Evolutionary conservation across 768 basidiomycete genomes (phyloP), one percentile per base, ranked within the genome.

Genomic region (Sporobolomyces roseus): DNA sequence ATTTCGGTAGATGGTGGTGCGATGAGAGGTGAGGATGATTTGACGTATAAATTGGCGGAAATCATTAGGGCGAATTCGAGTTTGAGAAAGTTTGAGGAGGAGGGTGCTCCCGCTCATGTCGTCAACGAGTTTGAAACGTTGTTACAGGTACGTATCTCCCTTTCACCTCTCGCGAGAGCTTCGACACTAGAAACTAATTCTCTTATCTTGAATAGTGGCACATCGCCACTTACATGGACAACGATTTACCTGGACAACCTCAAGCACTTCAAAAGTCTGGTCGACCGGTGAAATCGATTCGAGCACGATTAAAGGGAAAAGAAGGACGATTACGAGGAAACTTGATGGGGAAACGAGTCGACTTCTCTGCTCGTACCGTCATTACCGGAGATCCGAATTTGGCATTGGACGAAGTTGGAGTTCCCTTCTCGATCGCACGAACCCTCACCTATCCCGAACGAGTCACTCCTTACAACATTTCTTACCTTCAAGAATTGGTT

Each of bases 141-240:
- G 51, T 84, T 98, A 8, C 94, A 97, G 85, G 91, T 90, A 68
- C 62, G 84, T 41, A 9, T 41, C 38, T 41, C 38, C 38, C 38
- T 41, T 41, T 41, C 38, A 9, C 17, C 17, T 41, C 38, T 17
- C 17, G 10, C 9, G 10, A 41, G 38, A 41, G 38, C 17, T 41
- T 41, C 17, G 38, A 41, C 17, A n/a, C n/a, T n/a, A n/a, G n/a
- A n/a, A n/a, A n/a, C n/a, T n/a, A n/a, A n/a, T 19, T 55, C 21
- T 19, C 32, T 6, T 6, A 33, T 41, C 35, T 23, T 16, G 25
- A 41, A 41, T 73, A 96, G 91, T 99, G 93, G 78, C 96, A 99
- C 77, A 93, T 97, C 68, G 96, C 96, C 4, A 98, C 96, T 0
- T 99, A 98, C 78, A 99, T 99, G 94, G 96, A 99, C 77, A 99